Evolutionary conservation across 805 yeast genomes (phyloP).

Genomic region (Hanseniaspora opuntiae): DNA sequence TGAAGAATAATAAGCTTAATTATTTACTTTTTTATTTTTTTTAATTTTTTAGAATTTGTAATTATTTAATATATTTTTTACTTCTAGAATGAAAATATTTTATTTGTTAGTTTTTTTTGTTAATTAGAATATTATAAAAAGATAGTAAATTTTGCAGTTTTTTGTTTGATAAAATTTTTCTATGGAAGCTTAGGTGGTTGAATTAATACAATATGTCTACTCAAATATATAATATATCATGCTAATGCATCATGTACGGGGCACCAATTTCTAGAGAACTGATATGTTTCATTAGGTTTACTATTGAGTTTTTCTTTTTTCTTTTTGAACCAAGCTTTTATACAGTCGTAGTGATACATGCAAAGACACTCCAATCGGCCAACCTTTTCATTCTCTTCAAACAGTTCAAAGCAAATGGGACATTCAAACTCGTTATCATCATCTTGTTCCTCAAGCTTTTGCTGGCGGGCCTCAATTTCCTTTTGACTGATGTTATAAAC

Average conservation of each 20-base stretch:
- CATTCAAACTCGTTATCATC: slow-evolving; percentile 50
- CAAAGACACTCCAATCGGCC: slow-evolving; percentile 90
- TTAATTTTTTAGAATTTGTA: no score
- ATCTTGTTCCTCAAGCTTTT: slow-evolving; percentile 18
- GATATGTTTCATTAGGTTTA: slow-evolving; percentile 13
- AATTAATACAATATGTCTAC: not conserved
- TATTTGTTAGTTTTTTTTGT: no score
- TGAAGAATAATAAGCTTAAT: slow-evolving; percentile 2
- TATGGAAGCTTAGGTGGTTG: not conserved
- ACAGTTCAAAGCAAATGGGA: slow-evolving; percentile 84
- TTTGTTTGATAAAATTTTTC: not conserved
- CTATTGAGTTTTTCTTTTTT: slow-evolving; percentile 39
- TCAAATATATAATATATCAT: not conserved
- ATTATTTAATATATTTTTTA: no score
- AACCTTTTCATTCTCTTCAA: slow-evolving; percentile 72
- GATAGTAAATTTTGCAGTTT: not conserved
- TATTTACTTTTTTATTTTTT: not conserved
- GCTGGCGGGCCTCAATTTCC: slow-evolving; percentile 14
- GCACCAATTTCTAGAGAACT: slow-evolving; percentile 35
- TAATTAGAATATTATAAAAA: not conserved
- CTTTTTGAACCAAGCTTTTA: slow-evolving; percentile 77
- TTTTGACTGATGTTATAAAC: slow-evolving; percentile 40
- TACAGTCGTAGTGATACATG: slow-evolving; percentile 83
- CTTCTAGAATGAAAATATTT: no score
- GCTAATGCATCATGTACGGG: slow-evolving; percentile 33